Evolutionary conservation across 2,329 filamentous ascomycete species (phyloP).

Genomic region (Parastagonospora nodorum): DNA sequence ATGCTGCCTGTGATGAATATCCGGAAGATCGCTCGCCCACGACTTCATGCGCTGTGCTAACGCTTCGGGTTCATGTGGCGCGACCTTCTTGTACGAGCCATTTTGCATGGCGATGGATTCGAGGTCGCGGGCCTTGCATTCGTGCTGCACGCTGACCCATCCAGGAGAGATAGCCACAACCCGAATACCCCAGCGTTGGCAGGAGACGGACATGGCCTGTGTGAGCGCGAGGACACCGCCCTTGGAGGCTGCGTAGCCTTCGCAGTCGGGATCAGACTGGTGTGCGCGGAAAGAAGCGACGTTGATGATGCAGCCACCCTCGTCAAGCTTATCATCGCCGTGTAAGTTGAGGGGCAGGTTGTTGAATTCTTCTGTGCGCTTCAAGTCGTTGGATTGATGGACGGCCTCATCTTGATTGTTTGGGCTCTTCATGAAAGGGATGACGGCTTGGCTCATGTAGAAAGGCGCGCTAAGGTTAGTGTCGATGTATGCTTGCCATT

Average conservation of each 20-base stretch:
- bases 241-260: conserved; percentile 57
- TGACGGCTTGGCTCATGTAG: conserved; percentile 27
- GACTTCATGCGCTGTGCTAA: conserved; percentile 16
- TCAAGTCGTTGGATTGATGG: conserved; percentile 22
- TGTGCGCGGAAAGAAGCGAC: conserved; percentile 57
- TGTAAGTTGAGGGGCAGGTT: conserved; percentile 24
- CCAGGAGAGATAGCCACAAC: conserved; percentile 56
- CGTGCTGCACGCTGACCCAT: conserved; percentile 56
- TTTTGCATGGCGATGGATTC: conserved; percentile 31
- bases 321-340: conserved; percentile 26
- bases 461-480: conserved; percentile 29
- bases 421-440: conserved; percentile 27
- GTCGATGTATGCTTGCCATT: conserved; percentile 30
- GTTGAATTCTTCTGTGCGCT: conserved; percentile 26
- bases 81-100: conserved; percentile 17
- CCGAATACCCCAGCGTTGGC: conserved; percentile 50
- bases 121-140: conserved; percentile 49
- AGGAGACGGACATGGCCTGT: conserved; percentile 54
- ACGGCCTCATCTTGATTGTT: conserved; percentile 20
- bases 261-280: conserved; percentile 56
- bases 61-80: conserved; percentile 23
- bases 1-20: conserved; percentile 56
- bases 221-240: conserved; percentile 56
- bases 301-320: conserved; percentile 46
- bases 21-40: conserved; percentile 54